phyloP scores from a whole-genome alignment of 2,329 filamentous ascomycete genomes.

The Teratosphaeria gauchensis region DNA sequence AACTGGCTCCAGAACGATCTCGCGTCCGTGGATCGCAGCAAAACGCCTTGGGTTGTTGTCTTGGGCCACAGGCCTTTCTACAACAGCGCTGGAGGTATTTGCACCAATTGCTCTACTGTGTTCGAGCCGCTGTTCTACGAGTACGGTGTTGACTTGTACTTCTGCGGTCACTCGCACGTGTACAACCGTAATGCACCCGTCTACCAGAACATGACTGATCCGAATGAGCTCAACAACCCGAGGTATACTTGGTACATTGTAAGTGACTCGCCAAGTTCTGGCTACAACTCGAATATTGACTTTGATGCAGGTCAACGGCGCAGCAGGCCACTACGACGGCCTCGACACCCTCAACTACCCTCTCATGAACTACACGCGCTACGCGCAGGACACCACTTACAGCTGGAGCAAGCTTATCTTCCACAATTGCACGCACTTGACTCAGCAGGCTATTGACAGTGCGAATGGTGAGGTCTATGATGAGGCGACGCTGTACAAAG shows the following conservation, averaged over 20 bases:
- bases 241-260: conserved; percentile 37
- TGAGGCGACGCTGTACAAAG: conserved; percentile 22
- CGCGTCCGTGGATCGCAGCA: conserved; percentile 34
- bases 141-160: conserved; percentile 38
- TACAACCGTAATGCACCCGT: conserved; percentile 36
- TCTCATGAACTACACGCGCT: conserved; percentile 19
- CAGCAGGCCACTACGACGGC: conserved; percentile 46
- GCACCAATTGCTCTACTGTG: conserved; percentile 30
- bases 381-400: conserved; percentile 25
- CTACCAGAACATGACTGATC: conserved; percentile 21
- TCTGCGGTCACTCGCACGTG: conserved; percentile 35
- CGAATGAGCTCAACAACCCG: conserved; percentile 39
- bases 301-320: conserved; percentile 33
- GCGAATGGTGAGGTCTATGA: conserved; percentile 24
- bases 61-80: conserved; percentile 43
- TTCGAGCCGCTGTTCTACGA: conserved; percentile 39
- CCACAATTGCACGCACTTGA: conserved; percentile 33
- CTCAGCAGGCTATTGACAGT: conserved; percentile 28
- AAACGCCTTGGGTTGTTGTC: conserved; percentile 42
- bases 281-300: conserved; percentile 15
- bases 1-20: conserved; percentile 39
- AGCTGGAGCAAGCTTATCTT: conserved; percentile 32
- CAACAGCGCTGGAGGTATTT: conserved; percentile 32
- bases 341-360: conserved; percentile 17
- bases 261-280: too few species aligned